Percentiles rank a stretch among this genome's conserved stretches.
Evolutionary conservation across 805 yeast species (phyloP).

Genomic region (Vanderwaltozyma yarrowii): DNA sequence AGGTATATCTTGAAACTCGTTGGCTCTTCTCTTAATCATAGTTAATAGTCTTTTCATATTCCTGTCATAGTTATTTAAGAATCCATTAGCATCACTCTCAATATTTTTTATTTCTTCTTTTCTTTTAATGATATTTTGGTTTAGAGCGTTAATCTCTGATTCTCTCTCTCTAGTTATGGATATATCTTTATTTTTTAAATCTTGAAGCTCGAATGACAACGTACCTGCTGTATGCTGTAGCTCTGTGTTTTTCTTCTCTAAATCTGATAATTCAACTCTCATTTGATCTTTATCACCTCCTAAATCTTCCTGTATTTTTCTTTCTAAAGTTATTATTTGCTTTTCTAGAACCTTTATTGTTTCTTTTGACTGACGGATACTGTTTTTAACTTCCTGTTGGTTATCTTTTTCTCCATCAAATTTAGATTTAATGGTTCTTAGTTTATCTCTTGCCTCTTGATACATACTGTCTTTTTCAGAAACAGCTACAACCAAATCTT

Average conservation of each 20-base stretch:
- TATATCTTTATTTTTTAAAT: slow-evolving; percentile 12
- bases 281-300: slow-evolving; percentile 25
- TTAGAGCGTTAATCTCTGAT: slow-evolving; percentile 6
- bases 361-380: slow-evolving; percentile 14
- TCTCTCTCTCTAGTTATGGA: slow-evolving; percentile 6
- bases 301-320: slow-evolving; percentile 19
- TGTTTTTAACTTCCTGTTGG: slow-evolving; percentile 12
- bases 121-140: slow-evolving; percentile 9
- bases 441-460: slow-evolving; percentile 11
- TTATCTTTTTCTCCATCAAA: slow-evolving; percentile 18
- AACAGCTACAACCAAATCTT: slow-evolving; percentile 7
- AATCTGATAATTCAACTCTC: slow-evolving; percentile 9
- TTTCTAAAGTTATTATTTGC: slow-evolving; percentile 20
- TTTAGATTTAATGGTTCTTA: slow-evolving; percentile 9
- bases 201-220: slow-evolving; percentile 8
- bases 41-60: slow-evolving; percentile 34
- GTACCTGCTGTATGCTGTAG: slow-evolving; percentile 3
- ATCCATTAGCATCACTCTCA: slow-evolving; percentile 23
- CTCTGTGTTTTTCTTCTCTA: slow-evolving; percentile 8
- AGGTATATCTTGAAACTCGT: slow-evolving; percentile 41
- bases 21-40: slow-evolving; percentile 30
- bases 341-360: slow-evolving; percentile 12
- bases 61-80: slow-evolving; percentile 42
- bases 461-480: slow-evolving; percentile 13
- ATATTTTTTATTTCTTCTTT: slow-evolving; percentile 16